Evolutionary conservation across 768 basidiomycete genomes (phyloP), one percentile per base, ranked within the genome.

Genomic region (Cystofilobasidium bisporidii): DNA sequence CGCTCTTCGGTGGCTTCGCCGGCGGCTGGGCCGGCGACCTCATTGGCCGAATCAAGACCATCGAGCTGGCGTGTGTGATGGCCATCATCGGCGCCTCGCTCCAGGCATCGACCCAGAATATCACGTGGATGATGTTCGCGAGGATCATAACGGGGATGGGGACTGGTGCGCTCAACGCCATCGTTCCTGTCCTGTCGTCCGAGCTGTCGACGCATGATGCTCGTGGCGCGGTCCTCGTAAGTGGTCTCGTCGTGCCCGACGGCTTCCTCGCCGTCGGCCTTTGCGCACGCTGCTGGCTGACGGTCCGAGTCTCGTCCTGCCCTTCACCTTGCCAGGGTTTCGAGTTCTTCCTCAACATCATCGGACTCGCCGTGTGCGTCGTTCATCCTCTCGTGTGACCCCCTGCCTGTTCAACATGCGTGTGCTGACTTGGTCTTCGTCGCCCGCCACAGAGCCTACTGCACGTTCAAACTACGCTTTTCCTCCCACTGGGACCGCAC

Each of bases 121-220:
- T 64, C 43, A 45, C 24, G 0, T 74, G 58, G 62, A 69, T 75
- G 73, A 63, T 72, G 41, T 45, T 61, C 8, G 73, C 71, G 6
- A 43, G 74, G 14, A 40, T 74, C 28, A 67, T 74, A 61, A 73
- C 69, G 50, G 71, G 71, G 4, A 11, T 43, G 3, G 43, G 43
- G 10, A 71, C 71, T 8, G 74, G 75, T 2, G 55, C 63, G 30
- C 61, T 76, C 20, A 74, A 74, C 58, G 71, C 70, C n/a, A 72
- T 76, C 64, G 69, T 74, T 0, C 75, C 75, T 6, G 72, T 75
- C 6, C 73, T 73, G 62, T 61, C 63, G 12, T 71, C 73, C 24
- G 75, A 76, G 57, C 63, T 69, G 3, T 68, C 72, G 5, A 65
- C 64, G 20, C 73, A 74, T 60, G 56, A 65, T 38, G 59, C 71